A percentile compares a stretch with the other conserved stretches of the same genome.
Evolutionary conservation across 169 alveolate species (phyloP).

Genomic region (Plasmodium reichenowi): DNA sequence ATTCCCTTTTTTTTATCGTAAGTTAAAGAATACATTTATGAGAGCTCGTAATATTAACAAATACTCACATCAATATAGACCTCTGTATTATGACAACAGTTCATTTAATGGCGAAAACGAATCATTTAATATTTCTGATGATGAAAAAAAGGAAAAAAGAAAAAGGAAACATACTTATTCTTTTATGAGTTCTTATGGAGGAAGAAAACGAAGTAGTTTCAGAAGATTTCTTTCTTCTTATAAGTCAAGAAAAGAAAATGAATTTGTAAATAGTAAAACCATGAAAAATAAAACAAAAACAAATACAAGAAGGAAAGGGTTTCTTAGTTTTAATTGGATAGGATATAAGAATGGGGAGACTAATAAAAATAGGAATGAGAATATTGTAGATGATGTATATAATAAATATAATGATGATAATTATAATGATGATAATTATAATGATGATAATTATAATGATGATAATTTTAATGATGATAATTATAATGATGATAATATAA

Average conservation of each 20-base stretch:
- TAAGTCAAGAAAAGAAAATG: not conserved
- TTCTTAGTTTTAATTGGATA: too few relatives aligned
- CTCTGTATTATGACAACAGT: constrained; percentile 48
- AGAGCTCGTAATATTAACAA: constrained; percentile 57
- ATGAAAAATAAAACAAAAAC: not conserved
- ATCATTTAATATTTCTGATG: constrained; percentile 3
- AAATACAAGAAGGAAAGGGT: not conserved
- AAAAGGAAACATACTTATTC: constrained; percentile 29
- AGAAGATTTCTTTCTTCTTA: constrained; percentile 3
- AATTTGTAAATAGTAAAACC: too few relatives aligned
- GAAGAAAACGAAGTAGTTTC: constrained; percentile 22
- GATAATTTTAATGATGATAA: too few relatives aligned
- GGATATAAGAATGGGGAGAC: not conserved
- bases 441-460: too few relatives aligned
- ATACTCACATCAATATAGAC: constrained; percentile 67
- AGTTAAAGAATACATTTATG: constrained; percentile 34
- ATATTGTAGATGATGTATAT: too few relatives aligned
- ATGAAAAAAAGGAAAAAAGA: constrained; percentile 6
- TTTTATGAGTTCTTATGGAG: constrained; percentile 1
- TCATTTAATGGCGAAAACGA: constrained; percentile 33
- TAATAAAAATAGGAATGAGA: not conserved
- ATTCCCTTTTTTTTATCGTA: constrained; percentile 69
- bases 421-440: not conserved
- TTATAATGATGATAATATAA: too few relatives aligned
- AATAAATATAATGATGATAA: not conserved